Percentiles rank a stretch among this genome's conserved stretches.
Evolutionary conservation across 345 rosid genomes (phyloP).

Genomic region (Eutrema japonicum): DNA sequence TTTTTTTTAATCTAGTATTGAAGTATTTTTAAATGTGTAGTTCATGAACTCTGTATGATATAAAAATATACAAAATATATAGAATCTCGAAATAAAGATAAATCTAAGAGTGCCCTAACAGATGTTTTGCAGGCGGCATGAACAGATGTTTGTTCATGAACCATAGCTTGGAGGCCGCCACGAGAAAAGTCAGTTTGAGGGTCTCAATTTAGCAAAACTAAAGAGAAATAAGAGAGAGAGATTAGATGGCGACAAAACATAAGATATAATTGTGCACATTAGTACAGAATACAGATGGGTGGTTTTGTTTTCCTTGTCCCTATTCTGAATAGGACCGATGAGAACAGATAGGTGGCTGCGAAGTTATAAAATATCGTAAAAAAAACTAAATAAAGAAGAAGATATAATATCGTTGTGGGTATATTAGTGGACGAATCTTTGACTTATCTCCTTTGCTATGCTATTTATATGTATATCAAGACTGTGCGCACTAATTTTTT

Average conservation of each 20-base stretch:
- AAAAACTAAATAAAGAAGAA: too few species aligned
- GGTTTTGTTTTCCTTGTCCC: constrained; percentile 21
- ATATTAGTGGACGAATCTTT: constrained; percentile 13
- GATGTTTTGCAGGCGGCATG: neutral
- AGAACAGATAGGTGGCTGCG: constrained; percentile 15
- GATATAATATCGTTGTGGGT: neutral
- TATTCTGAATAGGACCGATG: constrained; percentile 5
- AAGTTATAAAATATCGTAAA: neutral
- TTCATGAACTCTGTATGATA: neutral
- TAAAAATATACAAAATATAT: neutral
- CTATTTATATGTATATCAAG: constrained; percentile 3
- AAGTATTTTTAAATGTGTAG: neutral
- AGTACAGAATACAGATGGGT: neutral
- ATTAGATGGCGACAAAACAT: constrained; percentile 16
- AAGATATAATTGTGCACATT: constrained; percentile 24
- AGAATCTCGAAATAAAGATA: neutral
- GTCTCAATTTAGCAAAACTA: constrained; percentile 3
- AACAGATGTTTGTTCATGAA: neutral
- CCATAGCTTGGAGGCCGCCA: constrained; percentile 15
- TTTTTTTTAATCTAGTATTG: neutral
- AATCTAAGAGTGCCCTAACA: neutral
- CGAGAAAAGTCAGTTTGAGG: constrained; percentile 12
- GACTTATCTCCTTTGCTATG: constrained; percentile 13
- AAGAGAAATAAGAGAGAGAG: neutral
- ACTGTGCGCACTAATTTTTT: too few species aligned